Percentiles rank a stretch among this genome's conserved stretches.
These are phyloP conservation scores for Verticillium albo-atrum DNA, from an alignment of 2,329 filamentous ascomycete species.

Conservation along the genomic window DNA sequence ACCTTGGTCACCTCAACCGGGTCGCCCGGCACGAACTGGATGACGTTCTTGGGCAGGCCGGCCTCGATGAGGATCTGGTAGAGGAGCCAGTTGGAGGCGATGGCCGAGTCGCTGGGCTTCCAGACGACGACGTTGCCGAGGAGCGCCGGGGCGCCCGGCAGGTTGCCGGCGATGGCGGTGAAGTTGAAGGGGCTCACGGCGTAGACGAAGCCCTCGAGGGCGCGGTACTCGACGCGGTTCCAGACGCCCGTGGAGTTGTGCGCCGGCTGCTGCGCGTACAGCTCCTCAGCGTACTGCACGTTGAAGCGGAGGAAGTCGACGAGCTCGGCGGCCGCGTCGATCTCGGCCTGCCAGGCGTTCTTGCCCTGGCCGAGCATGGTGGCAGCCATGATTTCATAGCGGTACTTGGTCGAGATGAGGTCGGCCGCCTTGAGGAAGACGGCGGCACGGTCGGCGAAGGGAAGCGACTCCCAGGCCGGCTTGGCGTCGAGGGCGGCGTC, in stretches of 20 bases:
- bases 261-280: slow-evolving; percentile 81
- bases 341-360: slow-evolving; percentile 99
- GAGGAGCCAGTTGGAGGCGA: slow-evolving; percentile 86
- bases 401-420: slow-evolving; percentile 84
- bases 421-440: slow-evolving; percentile 96
- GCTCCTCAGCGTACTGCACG: slow-evolving; percentile 86
- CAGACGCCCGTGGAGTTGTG: slow-evolving; percentile 82
- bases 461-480: slow-evolving; percentile 76
- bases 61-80: slow-evolving; percentile 90
- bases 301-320: slow-evolving; percentile 93
- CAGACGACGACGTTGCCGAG: slow-evolving; percentile 94
- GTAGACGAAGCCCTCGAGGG: slow-evolving; percentile 93
- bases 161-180: slow-evolving; percentile 87
- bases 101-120: slow-evolving; percentile 90
- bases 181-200: slow-evolving; percentile 96
- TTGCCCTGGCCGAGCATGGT: slow-evolving; percentile 97
- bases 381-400: slow-evolving; percentile 93
- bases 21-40: slow-evolving; percentile 90
- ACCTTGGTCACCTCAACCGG: slow-evolving; percentile 77
- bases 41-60: slow-evolving; percentile 81
- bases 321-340: slow-evolving; percentile 88
- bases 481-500: slow-evolving; percentile 82
- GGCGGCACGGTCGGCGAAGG: slow-evolving; percentile 86
- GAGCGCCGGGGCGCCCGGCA: slow-evolving; percentile 76
- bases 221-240: slow-evolving; percentile 87